Conservation (phyloP, 306 rosid genomes). For the Sophora flavescens region DNA sequence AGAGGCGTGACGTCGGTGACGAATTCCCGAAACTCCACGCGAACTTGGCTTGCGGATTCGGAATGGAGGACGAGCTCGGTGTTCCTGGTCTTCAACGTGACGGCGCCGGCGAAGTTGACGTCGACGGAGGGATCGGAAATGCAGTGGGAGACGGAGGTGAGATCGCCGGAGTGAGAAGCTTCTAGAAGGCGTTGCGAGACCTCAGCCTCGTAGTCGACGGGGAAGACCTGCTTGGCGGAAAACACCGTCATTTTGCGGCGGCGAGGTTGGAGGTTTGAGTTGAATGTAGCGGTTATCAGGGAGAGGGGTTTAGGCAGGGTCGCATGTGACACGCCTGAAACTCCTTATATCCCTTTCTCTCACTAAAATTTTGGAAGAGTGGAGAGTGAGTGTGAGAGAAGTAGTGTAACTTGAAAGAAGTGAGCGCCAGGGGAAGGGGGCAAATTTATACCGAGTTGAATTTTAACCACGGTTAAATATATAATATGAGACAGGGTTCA, state of each 20-base stretch:
- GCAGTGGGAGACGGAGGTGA: constrained; percentile 64
- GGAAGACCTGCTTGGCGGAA: constrained; percentile 81
- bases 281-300: not conserved
- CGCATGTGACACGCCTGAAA: constrained; percentile 11
- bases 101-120: constrained; percentile 89
- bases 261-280: constrained; percentile 16
- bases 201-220: constrained; percentile 81
- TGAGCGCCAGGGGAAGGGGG: constrained; percentile 63
- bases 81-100: constrained; percentile 59
- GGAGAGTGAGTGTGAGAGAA: constrained; percentile 54
- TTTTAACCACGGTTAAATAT: too few species aligned
- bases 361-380: constrained; percentile 21
- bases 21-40: constrained; percentile 71
- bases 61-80: constrained; percentile 60
- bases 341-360: not conserved
- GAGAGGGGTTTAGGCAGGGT: not conserved
- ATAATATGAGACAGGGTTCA: too few species aligned
- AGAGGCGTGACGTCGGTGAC: constrained; percentile 86
- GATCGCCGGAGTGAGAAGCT: constrained; percentile 84
- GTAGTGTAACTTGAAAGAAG: constrained; percentile 59
- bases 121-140: constrained; percentile 80
- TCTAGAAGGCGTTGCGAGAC: constrained; percentile 84
- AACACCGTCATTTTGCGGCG: constrained; percentile 75
- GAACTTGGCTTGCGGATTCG: constrained; percentile 72
- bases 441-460: constrained; percentile 49